phyloP scores from a whole-genome alignment of 176 grass and related monocot genomes.

The Ensete ventricosum region DNA sequence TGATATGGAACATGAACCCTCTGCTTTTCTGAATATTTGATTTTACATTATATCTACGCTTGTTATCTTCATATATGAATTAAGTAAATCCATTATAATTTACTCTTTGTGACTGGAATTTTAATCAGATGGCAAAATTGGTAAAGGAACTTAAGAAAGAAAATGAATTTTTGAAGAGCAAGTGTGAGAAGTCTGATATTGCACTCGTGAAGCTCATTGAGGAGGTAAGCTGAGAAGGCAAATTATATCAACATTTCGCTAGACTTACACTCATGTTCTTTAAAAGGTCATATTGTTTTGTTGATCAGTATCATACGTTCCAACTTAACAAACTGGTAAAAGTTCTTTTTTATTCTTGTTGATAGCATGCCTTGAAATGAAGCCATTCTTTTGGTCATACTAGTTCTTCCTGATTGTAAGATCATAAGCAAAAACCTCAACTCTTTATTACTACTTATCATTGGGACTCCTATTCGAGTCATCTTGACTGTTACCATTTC shows the following conservation, averaged over 20 bases:
- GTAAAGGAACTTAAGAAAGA: constrained; percentile 75
- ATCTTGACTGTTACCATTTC: too few species aligned
- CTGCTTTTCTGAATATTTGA: neutral
- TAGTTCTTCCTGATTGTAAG: too few species aligned
- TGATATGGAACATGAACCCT: neutral
- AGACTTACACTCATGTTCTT: neutral
- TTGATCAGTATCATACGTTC: too few species aligned
- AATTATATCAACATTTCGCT: neutral
- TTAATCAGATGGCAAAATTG: constrained; percentile 72
- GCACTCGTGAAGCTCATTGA: constrained; percentile 83
- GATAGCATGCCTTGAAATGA: too few species aligned
- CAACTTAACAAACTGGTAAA: too few species aligned
- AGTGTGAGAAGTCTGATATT: constrained; percentile 93
- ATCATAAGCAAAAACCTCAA: too few species aligned
- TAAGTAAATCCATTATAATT: neutral
- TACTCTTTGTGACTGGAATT: constrained; percentile 10
- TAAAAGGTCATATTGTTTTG: too few species aligned
- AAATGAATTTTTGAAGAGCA: constrained; percentile 70
- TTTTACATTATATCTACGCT: too few species aligned
- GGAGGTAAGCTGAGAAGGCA: constrained; percentile 43
- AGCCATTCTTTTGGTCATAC: too few species aligned
- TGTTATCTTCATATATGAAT: neutral
- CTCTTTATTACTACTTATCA: too few species aligned
- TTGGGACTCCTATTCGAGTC: too few species aligned
- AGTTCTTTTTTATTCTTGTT: too few species aligned